phyloP scores from a whole-genome alignment of 306 rosid genomes.

The Ziziphus jujuba region DNA sequence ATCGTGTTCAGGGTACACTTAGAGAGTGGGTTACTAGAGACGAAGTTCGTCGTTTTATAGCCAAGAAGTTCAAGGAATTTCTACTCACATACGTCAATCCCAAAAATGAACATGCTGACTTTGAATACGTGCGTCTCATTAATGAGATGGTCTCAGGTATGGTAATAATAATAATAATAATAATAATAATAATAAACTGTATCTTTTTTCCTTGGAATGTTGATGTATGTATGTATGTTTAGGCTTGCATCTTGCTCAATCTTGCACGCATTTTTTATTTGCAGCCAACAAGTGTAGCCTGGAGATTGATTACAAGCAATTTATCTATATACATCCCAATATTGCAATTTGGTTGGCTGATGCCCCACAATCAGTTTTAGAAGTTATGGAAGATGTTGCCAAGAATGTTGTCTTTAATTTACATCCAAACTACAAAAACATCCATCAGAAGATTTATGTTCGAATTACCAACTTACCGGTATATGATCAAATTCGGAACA shows the following conservation, averaged over 20 bases:
- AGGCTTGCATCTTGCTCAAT: not conserved
- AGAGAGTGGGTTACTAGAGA: conserved; percentile 98
- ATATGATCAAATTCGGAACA: conserved; percentile 94
- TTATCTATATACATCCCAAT: conserved; percentile 92
- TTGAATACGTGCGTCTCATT: conserved; percentile 77
- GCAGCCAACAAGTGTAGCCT: conserved; percentile 89
- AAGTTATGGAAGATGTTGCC: conserved; percentile 99
- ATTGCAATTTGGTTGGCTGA: conserved; percentile 99
- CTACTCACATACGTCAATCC: conserved; percentile 72
- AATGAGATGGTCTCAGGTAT: conserved; percentile 97
- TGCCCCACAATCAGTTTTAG: conserved; percentile 95
- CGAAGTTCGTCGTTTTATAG: conserved; percentile 90
- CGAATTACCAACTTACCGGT: conserved; percentile 92
- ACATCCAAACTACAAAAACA: conserved; percentile 81
- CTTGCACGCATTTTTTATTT: conserved; percentile 25
- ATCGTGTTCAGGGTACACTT: conserved; percentile 91
- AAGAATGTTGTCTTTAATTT: conserved; percentile 80
- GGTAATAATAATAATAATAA: not conserved
- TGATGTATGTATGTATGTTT: not conserved
- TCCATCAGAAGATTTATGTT: conserved; percentile 86
- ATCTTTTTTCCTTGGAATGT: not conserved
- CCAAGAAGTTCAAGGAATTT: conserved; percentile 82
- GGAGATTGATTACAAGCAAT: conserved; percentile 96
- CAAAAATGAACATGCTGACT: conserved; percentile 64
- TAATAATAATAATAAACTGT: too few species aligned